Conservation (phyloP, 169 alveolate genomes). For the Plasmodium berghei region DNA sequence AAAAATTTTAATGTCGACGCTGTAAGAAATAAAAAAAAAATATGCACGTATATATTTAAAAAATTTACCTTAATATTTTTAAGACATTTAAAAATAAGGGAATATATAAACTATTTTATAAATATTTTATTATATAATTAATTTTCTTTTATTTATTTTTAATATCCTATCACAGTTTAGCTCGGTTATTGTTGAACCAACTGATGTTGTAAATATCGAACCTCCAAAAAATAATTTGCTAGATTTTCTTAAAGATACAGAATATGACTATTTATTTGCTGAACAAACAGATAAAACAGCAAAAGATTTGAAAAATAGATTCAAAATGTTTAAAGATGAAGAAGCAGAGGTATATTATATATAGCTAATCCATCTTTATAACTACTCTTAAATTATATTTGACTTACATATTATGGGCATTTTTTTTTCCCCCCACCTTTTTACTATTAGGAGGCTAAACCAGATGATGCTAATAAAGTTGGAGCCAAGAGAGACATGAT, state of each 20-base stretch:
- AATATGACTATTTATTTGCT: conserved; percentile 69
- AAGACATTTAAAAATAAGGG: conserved; percentile 43
- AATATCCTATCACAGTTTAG: conserved; percentile 16
- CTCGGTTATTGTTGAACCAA: conserved; percentile 72
- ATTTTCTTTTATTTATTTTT: conserved; percentile 20
- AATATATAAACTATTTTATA: conserved; percentile 53
- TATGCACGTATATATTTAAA: conserved; percentile 73
- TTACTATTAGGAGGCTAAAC: conserved; percentile 77
- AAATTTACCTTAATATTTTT: conserved; percentile 4
- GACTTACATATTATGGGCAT: not conserved
- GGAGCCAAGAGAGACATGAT: conserved; percentile 28
- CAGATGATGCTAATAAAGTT: conserved; percentile 51
- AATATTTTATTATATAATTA: no score
- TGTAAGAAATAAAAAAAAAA: conserved; percentile 80
- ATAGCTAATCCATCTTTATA: not conserved
- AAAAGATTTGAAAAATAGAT: conserved; percentile 83
- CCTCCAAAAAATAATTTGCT: conserved; percentile 76
- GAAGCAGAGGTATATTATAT: conserved; percentile 52
- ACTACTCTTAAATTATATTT: not conserved
- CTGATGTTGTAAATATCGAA: conserved; percentile 82
- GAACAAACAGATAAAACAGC: conserved; percentile 77
- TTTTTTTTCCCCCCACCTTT: not conserved
- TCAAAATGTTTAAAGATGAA: conserved; percentile 84
- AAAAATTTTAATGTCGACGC: conserved; percentile 79
- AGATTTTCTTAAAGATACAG: conserved; percentile 76